Conservation (phyloP, 2,329 filamentous ascomycete species). For the Pseudogymnoascus sp. region DNA sequence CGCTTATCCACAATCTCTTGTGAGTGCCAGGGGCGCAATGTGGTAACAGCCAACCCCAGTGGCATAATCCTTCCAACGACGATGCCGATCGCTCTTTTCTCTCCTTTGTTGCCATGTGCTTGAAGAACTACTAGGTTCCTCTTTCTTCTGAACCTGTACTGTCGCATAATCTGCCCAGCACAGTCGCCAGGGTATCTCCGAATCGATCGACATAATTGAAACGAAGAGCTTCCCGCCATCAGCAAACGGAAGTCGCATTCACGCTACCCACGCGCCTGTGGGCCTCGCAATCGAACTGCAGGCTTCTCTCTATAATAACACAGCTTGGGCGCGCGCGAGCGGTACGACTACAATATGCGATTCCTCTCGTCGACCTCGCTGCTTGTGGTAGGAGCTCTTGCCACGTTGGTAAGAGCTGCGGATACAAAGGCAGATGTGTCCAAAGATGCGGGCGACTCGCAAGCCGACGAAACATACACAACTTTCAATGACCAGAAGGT, state of each 20-base stretch:
- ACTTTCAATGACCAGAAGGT: constrained; percentile 42
- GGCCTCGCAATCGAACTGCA: background rate
- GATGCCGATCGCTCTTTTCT: background rate
- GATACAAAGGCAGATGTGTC: background rate
- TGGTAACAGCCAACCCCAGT: background rate
- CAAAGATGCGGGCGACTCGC: constrained; percentile 8
- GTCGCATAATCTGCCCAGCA: background rate
- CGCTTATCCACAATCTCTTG: constrained; percentile 9
- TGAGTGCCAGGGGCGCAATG: background rate
- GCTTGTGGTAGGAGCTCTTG: constrained; percentile 5
- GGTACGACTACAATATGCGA: constrained; percentile 9
- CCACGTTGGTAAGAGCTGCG: constrained; percentile 3
- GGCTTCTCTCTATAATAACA: constrained; percentile 2
- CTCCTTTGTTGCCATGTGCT: background rate
- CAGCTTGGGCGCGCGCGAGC: background rate
- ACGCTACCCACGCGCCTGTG: constrained; percentile 4
- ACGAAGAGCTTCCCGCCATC: background rate
- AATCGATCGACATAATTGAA: background rate
- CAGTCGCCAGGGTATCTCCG: background rate
- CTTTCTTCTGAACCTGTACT: background rate
- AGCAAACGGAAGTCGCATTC: constrained; percentile 1
- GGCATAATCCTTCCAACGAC: background rate
- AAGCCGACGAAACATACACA: constrained; percentile 23
- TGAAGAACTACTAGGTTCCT: background rate
- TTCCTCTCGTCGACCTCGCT: constrained; percentile 10